A percentile compares a stretch with the other conserved stretches of the same genome.
Conservation (phyloP, 2,329 filamentous ascomycete species). For the Plectosphaerella plurivora region DNA sequence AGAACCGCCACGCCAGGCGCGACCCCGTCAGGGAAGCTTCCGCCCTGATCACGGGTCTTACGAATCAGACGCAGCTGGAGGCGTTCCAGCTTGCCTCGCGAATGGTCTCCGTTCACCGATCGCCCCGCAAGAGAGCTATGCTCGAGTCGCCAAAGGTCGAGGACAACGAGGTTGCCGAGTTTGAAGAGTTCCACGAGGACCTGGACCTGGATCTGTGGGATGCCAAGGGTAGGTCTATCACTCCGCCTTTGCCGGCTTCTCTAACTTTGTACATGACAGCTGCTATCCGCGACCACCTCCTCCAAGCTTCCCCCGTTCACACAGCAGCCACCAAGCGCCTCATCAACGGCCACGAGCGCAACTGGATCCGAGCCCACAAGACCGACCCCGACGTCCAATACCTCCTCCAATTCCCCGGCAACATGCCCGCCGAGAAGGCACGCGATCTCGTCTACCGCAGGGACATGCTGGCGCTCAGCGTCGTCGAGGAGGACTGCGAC, state of each 20-base stretch:
- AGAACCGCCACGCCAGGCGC: no score
- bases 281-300: not conserved
- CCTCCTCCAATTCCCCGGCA: not conserved
- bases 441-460: not conserved
- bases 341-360: not conserved
- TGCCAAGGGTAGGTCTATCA: not conserved
- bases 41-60: not conserved
- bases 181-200: not conserved
- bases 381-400: slow-evolving; percentile 2
- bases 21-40: no score
- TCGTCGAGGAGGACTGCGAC: not conserved
- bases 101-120: not conserved
- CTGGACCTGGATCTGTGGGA: not conserved
- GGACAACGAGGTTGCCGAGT: not conserved
- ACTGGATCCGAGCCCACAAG: slow-evolving; percentile 1
- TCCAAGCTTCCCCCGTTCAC: not conserved
- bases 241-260: not conserved
- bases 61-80: not conserved
- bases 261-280: not conserved
- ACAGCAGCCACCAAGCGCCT: not conserved
- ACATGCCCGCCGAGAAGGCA: slow-evolving; percentile 1
- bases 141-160: not conserved
- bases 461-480: not conserved
- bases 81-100: not conserved
- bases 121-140: not conserved